These are phyloP conservation scores for Aspergillus wentii DNA, from an alignment of 495 filamentous ascomycete species.

Conservation along the genomic window DNA sequence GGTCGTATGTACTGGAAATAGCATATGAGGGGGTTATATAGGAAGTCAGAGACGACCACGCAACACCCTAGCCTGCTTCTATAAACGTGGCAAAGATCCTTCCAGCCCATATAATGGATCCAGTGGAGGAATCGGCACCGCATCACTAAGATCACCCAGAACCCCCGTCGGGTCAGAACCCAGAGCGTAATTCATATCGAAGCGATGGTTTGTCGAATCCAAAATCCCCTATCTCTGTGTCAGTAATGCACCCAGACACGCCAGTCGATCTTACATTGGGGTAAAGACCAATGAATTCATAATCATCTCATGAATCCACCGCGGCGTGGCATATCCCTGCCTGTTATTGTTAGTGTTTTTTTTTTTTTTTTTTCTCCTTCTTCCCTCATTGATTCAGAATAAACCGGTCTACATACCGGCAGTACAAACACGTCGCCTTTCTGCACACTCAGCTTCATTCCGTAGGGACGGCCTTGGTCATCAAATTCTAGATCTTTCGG, in stretches of 20 bases:
- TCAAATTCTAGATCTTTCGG: neutral
- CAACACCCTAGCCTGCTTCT: too few relatives aligned
- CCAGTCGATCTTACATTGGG: neutral
- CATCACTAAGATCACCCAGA: too few relatives aligned
- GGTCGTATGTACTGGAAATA: too few relatives aligned
- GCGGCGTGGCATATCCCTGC: conserved; percentile 1
- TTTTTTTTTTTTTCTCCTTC: too few relatives aligned
- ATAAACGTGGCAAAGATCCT: too few relatives aligned
- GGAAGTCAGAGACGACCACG: too few relatives aligned
- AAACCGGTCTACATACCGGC: neutral
- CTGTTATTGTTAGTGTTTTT: neutral
- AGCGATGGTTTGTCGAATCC: neutral
- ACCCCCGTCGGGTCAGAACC: too few relatives aligned
- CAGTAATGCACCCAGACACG: too few relatives aligned
- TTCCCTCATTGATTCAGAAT: neutral
- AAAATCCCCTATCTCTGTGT: conserved; percentile 1
- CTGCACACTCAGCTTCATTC: conserved; percentile 2
- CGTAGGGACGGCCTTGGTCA: neutral
- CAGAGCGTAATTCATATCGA: conserved; percentile 7
- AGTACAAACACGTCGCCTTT: conserved; percentile 2
- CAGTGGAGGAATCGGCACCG: too few relatives aligned
- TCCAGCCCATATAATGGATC: too few relatives aligned
- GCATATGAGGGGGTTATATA: too few relatives aligned
- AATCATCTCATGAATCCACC: conserved; percentile 1
- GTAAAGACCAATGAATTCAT: conserved; percentile 4